phyloP scores from a whole-genome alignment of 169 alveolate species.

The Cryptosporidium canis region DNA sequence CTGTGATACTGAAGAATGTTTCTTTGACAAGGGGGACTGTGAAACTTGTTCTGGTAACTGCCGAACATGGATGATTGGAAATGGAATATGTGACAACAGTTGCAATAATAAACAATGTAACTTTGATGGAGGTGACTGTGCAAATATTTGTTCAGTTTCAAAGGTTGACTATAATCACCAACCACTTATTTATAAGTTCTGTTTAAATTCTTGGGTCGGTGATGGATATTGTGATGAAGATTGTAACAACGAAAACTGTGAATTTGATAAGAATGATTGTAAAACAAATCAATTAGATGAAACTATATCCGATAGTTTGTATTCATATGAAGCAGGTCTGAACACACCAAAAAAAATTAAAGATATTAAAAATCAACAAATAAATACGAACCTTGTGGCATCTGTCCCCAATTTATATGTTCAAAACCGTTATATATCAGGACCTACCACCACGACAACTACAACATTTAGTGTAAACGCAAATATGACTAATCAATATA shows the following conservation, averaged over 20 bases:
- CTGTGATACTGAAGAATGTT: slow-evolving; percentile 78
- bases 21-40: slow-evolving; percentile 79
- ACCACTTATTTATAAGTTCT: slow-evolving; percentile 77
- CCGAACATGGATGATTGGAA: slow-evolving; percentile 80
- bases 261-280: slow-evolving; percentile 73
- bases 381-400: not conserved
- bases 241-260: slow-evolving; percentile 74
- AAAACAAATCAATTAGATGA: not conserved
- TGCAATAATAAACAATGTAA: slow-evolving; percentile 76
- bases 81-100: slow-evolving; percentile 76
- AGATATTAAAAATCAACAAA: not conserved
- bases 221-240: slow-evolving; percentile 80
- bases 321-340: slow-evolving; percentile 26
- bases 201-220: slow-evolving; percentile 79
- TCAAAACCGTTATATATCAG: not conserved
- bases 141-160: slow-evolving; percentile 75
- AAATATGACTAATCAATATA: not conserved
- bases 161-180: slow-evolving; percentile 75
- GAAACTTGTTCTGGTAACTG: slow-evolving; percentile 73
- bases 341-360: slow-evolving; percentile 15
- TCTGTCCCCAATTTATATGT: not conserved
- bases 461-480: not conserved
- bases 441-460: not conserved
- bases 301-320: not conserved
- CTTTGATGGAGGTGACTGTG: slow-evolving; percentile 78